Percentiles rank a stretch among this genome's conserved stretches.
phyloP scores from a whole-genome alignment of 225 moss, liverwort and hornwort species.

The Straminergon stramineum region DNA sequence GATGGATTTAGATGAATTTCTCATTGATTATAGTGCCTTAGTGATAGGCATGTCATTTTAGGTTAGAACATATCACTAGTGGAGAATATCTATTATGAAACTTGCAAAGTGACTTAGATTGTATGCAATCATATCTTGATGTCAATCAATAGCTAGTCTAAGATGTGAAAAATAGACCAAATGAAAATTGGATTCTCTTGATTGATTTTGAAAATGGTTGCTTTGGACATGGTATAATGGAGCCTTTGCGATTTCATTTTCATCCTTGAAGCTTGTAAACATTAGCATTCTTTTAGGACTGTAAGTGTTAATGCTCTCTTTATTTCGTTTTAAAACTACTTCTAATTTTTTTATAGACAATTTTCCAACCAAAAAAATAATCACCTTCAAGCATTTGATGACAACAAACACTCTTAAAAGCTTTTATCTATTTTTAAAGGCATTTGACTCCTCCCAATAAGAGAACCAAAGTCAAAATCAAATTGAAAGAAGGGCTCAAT shows the following conservation, averaged over 20 bases:
- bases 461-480: background rate
- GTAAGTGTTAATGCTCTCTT: fast-evolving
- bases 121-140: background rate
- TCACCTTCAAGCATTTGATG: background rate
- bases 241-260: background rate
- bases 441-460: background rate
- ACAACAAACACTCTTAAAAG: background rate
- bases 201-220: background rate
- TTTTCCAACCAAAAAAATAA: background rate
- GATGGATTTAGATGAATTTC: background rate
- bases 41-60: background rate
- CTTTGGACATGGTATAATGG: background rate
- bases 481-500: background rate
- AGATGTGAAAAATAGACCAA: background rate
- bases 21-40: too few relatives aligned
- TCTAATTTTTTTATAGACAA: background rate
- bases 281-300: background rate
- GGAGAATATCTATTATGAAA: background rate
- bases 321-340: fast-evolving
- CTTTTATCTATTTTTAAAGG: background rate
- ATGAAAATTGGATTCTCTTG: background rate
- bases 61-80: background rate
- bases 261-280: fast-evolving
- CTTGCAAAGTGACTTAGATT: background rate
- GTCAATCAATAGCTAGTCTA: background rate